These are phyloP conservation scores for Gastrodia elata DNA, from an alignment of 106 monocot genomes.

Conservation along the genomic window DNA sequence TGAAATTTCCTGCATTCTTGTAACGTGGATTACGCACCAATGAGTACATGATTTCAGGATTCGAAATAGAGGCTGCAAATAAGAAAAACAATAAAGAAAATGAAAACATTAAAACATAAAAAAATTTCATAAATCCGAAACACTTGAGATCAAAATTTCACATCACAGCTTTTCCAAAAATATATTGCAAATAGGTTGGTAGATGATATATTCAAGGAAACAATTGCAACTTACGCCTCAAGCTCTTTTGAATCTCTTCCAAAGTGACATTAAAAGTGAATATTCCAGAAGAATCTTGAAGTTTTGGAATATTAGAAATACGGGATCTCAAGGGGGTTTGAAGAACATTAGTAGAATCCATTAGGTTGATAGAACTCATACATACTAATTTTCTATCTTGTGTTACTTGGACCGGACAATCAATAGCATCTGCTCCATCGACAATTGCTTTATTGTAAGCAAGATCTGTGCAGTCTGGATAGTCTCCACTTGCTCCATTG, in stretches of 20 bases:
- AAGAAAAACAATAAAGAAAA: neutral
- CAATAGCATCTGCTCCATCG: slow-evolving; percentile 79
- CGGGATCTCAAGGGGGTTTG: slow-evolving; percentile 33
- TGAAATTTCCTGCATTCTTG: slow-evolving; percentile 45
- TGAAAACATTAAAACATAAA: neutral
- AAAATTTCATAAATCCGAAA: neutral
- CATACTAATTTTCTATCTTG: slow-evolving; percentile 63
- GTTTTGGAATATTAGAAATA: slow-evolving; percentile 37
- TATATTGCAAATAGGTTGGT: neutral
- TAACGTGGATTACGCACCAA: slow-evolving; percentile 44
- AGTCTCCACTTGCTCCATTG: slow-evolving; percentile 88
- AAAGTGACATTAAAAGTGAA: slow-evolving; percentile 87
- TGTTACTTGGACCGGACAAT: slow-evolving; percentile 78
- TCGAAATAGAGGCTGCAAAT: slow-evolving; percentile 41
- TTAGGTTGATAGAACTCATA: slow-evolving; percentile 66
- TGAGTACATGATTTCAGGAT: slow-evolving; percentile 12
- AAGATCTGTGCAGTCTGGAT: slow-evolving; percentile 81
- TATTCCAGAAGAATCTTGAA: slow-evolving; percentile 53
- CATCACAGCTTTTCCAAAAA: neutral
- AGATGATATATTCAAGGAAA: neutral
- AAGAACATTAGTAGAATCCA: slow-evolving; percentile 38
- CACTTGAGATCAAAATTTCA: neutral
- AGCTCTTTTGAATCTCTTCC: slow-evolving; percentile 50
- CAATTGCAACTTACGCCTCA: slow-evolving; percentile 50
- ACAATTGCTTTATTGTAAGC: slow-evolving; percentile 67